Evolutionary conservation across 192 early-diverging fungal genomes (phyloP).

Genomic region (Coemansia interrupta): DNA sequence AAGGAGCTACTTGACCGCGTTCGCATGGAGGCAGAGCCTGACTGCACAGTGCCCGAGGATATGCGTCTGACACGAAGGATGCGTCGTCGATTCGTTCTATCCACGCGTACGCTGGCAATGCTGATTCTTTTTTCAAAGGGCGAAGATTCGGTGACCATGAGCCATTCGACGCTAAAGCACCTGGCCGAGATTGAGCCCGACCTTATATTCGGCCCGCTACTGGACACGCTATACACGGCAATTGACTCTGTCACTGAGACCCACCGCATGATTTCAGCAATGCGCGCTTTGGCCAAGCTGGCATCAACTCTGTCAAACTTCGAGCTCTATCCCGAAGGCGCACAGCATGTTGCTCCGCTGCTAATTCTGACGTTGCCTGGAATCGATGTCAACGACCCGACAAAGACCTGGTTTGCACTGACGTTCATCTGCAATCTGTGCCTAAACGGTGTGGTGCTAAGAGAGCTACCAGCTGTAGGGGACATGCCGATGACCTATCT

Average conservation of each 20-base stretch:
- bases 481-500: conserved; percentile 29
- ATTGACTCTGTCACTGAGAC: conserved; percentile 73
- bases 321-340: conserved; percentile 78
- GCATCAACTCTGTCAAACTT: conserved; percentile 71
- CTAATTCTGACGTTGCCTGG: conserved; percentile 81
- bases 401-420: conserved; percentile 63
- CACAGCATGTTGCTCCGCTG: conserved; percentile 72
- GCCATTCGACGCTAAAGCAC: conserved; percentile 48
- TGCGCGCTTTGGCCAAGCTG: conserved; percentile 69
- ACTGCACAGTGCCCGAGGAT: conserved; percentile 17
- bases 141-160: conserved; percentile 37
- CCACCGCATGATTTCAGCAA: conserved; percentile 81
- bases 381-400: conserved; percentile 90
- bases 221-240: conserved; percentile 84
- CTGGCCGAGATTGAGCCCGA: conserved; percentile 66
- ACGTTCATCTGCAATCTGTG: conserved; percentile 45
- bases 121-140: conserved; percentile 50
- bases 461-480: conserved; percentile 34
- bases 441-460: conserved; percentile 42
- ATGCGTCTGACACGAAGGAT: conserved; percentile 30
- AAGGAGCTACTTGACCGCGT: conserved; percentile 66
- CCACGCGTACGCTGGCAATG: conserved; percentile 40
- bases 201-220: conserved; percentile 72
- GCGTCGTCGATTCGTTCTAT: conserved; percentile 41
- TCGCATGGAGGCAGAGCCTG: conserved; percentile 20